Percentiles rank a stretch among this genome's conserved stretches.
Evolutionary conservation across 202 grass and related monocot species (phyloP).

Genomic region (Schoenoplectus triqueter): DNA sequence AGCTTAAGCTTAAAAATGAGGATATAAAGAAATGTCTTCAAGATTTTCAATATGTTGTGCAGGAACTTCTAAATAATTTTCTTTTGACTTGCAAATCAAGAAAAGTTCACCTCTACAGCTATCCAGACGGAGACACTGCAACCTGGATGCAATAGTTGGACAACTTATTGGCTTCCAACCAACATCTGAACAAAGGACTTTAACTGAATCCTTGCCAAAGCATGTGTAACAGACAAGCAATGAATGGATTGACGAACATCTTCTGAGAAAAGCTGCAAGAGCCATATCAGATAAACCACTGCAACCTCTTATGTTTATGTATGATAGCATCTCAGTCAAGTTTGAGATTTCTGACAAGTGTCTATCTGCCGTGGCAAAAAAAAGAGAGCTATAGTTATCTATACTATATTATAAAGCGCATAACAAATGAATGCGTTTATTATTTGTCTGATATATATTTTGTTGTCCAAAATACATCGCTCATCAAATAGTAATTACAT

Average conservation of each 20-base stretch:
- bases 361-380: constrained; percentile 53
- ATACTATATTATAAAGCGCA: too few species aligned
- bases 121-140: constrained; percentile 63
- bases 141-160: constrained; percentile 55
- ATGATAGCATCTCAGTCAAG: constrained; percentile 61
- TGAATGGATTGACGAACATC: constrained; percentile 64
- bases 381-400: constrained; percentile 24
- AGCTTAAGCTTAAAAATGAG: not conserved
- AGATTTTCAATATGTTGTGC: not conserved
- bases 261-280: constrained; percentile 63
- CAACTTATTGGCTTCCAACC: constrained; percentile 35
- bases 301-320: constrained; percentile 86
- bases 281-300: constrained; percentile 64
- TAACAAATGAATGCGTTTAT: too few species aligned
- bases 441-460: too few species aligned
- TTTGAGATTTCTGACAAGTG: constrained; percentile 53
- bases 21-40: constrained; percentile 24
- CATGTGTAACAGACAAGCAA: constrained; percentile 74
- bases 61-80: not conserved
- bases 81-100: not conserved
- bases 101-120: constrained; percentile 64
- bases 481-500: too few species aligned
- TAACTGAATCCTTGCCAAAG: constrained; percentile 66
- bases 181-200: constrained; percentile 47
- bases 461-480: too few species aligned